Conservation (phyloP, 83 land plant species). For the Picea abies region DNA sequence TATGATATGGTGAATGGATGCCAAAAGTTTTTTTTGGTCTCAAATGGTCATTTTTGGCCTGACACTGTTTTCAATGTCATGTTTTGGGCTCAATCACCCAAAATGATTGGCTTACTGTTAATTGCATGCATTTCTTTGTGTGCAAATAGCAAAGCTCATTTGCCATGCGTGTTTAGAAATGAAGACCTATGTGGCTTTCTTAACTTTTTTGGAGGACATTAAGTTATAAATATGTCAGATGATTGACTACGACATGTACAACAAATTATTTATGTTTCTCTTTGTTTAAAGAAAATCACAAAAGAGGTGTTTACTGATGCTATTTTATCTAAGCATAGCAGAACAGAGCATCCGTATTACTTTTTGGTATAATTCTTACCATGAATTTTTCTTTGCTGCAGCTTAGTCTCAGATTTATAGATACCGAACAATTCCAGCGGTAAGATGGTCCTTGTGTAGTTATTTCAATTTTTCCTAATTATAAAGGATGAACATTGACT, state of each 20-base stretch:
- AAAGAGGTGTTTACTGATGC: neutral
- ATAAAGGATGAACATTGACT: neutral
- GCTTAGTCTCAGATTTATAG: slow-evolving; percentile 79
- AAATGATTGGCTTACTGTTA: neutral
- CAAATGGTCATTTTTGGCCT: neutral
- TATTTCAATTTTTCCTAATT: neutral
- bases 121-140: neutral
- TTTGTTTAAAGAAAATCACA: neutral
- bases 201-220: neutral
- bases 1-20: too few relatives aligned
- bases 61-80: neutral
- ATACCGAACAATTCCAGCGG: slow-evolving; percentile 96
- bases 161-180: neutral
- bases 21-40: too few relatives aligned
- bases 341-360: neutral
- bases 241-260: neutral
- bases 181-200: neutral
- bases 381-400: slow-evolving; percentile 23
- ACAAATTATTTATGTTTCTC: neutral
- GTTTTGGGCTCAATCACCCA: neutral
- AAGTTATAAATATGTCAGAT: neutral
- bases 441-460: slow-evolving; percentile 13
- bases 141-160: neutral
- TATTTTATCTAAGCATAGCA: neutral
- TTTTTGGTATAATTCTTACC: neutral